Conservation (phyloP, 176 grass and related monocot species). For the Cymbopogon citratus region DNA sequence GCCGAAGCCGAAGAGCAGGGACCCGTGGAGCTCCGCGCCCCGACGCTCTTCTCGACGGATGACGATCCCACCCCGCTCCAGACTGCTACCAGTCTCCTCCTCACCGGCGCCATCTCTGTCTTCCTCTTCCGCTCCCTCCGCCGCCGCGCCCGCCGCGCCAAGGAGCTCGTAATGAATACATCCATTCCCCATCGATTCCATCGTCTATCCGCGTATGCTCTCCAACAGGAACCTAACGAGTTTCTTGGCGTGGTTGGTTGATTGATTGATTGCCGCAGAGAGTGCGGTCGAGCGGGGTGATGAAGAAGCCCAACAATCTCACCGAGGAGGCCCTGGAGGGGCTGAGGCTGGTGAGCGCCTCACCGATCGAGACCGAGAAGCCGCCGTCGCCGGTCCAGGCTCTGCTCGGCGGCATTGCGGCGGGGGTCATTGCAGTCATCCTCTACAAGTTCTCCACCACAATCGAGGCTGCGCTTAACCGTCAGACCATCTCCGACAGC, state of each 20-base stretch:
- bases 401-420: slow-evolving; percentile 73
- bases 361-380: slow-evolving; percentile 47
- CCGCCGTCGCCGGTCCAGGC: slow-evolving; percentile 62
- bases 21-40: slow-evolving; percentile 44
- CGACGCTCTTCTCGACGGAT: slow-evolving; percentile 53
- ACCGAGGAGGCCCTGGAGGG: slow-evolving; percentile 68
- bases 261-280: slow-evolving; percentile 35
- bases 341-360: slow-evolving; percentile 47
- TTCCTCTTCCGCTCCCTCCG: slow-evolving; percentile 92
- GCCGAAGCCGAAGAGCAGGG: slow-evolving; percentile 26
- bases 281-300: slow-evolving; percentile 56
- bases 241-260: too few relatives aligned
- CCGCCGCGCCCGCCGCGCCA: slow-evolving; percentile 77
- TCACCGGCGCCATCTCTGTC: slow-evolving; percentile 76
- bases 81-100: slow-evolving; percentile 70
- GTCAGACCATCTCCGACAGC: slow-evolving; percentile 69
- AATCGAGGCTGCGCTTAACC: slow-evolving; percentile 73
- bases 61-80: slow-evolving; percentile 75
- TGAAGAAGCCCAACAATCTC: slow-evolving; percentile 56
- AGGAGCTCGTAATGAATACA: slow-evolving; percentile 72
- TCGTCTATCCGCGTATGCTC: neutral
- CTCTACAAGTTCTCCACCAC: slow-evolving; percentile 86
- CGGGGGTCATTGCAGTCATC: slow-evolving; percentile 70
- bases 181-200: neutral
- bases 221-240: neutral